These are phyloP conservation scores for Sergeia podlipaevii DNA, from an alignment of 208 protist genomes.

Conservation along the genomic window DNA sequence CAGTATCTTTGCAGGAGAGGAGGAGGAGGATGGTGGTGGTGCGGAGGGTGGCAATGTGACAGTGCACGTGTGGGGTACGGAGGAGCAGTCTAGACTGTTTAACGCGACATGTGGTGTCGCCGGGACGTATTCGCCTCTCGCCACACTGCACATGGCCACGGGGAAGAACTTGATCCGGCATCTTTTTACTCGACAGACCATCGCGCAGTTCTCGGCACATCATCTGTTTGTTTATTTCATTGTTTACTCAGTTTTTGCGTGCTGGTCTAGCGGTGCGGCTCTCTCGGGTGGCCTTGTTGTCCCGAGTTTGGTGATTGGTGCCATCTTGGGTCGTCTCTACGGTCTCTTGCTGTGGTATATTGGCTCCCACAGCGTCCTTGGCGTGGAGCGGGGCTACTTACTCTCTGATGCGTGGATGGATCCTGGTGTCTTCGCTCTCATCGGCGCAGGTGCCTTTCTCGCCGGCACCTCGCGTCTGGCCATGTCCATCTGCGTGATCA, in stretches of 20 bases:
- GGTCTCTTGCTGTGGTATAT: constrained; percentile 74
- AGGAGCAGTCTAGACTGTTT: constrained; percentile 46
- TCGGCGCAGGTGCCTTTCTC: constrained; percentile 91
- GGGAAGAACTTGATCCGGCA: constrained; percentile 86
- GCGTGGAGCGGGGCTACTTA: constrained; percentile 44
- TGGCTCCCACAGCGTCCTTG: constrained; percentile 14
- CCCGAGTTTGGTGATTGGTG: constrained; percentile 89
- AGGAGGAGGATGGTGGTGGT: too few species aligned
- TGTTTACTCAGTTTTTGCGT: constrained; percentile 80
- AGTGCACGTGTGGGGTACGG: constrained; percentile 70
- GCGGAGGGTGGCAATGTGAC: too few species aligned
- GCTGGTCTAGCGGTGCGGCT: constrained; percentile 60
- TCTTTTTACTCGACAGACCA: constrained; percentile 85
- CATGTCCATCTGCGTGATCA: constrained; percentile 93
- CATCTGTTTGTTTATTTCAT: constrained; percentile 75
- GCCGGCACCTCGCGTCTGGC: constrained; percentile 90
- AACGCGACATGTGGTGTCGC: constrained; percentile 54
- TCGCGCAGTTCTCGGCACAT: constrained; percentile 54
- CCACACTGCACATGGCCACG: constrained; percentile 77
- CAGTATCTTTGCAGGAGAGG: background rate
- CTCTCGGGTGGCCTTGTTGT: constrained; percentile 90
- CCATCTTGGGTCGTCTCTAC: constrained; percentile 78
- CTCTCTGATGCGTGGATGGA: constrained; percentile 75
- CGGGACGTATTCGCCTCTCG: constrained; percentile 71
- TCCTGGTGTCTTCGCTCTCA: constrained; percentile 90